Evolutionary conservation across 73 alveolate genomes (phyloP), one percentile per base, ranked within the genome.

Genomic region (Paramecium sexaurelia): DNA sequence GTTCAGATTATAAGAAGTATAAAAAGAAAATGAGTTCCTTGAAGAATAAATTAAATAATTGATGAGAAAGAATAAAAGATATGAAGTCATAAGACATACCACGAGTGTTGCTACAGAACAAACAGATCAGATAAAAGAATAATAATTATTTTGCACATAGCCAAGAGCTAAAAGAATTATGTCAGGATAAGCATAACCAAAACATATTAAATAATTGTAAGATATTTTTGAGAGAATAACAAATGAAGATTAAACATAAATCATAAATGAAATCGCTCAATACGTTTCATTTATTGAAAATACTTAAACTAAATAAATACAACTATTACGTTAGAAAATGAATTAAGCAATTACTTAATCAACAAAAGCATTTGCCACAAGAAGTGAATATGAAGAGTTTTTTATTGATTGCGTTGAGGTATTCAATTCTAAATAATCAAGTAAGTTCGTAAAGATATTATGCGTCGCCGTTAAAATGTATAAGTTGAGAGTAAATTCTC

Each of bases 1-100:
- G 17, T 33, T 73, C 35, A 33, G 87, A 36, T 36, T 73, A 2
- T 9, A 73, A 36, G 87, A 73, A 73, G 36, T 73, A 8, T 0
- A 73, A 22, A 73, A 73, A 39, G 87, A 73, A 36, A 73, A 73
- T n/a, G 87, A 73, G 26, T 73, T 73, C 19, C 87, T 73, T 73
- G 87, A 73, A 73, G n/a, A 15, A 33, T 73, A 73, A 73, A 39
- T 73, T 10, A 73, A 73, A 19, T 27, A 73, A 73, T 73, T 73
- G 35, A 73, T 73, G 87, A 13, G 57, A 22, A 73, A 33, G 24
- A 73, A 73, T 36, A 33, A 39, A 24, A 20, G 17, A 39, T 73
- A 27, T 73, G 87, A 73, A 73, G 87, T 73, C 35, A 36, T 73
- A 8, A 39, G 36, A 22, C 55, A 73, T 7, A 33, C 55, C 9